These are phyloP conservation scores for Linnemannia zychae DNA, from an alignment of 192 early-diverging fungal species.

Conservation along the genomic window DNA sequence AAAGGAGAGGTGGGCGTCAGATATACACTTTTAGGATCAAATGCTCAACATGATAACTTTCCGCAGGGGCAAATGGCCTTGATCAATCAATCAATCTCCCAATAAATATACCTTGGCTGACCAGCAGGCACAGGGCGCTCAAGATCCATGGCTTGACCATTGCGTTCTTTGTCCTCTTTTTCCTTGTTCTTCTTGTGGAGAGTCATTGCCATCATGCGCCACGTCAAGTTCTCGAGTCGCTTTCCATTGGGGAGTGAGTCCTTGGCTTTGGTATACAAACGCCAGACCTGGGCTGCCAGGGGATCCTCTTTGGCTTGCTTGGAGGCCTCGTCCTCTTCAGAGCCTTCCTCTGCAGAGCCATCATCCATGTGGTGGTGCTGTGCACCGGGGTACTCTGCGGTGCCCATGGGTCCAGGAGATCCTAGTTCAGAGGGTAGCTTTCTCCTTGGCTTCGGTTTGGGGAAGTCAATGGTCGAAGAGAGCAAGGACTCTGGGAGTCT, in stretches of 20 bases:
- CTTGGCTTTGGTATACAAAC: constrained; percentile 84
- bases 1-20: background rate
- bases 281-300: constrained; percentile 75
- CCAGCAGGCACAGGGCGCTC: constrained; percentile 31
- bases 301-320: constrained; percentile 65
- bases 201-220: constrained; percentile 84
- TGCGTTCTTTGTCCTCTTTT: constrained; percentile 45
- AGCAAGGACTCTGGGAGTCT: constrained; percentile 53
- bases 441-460: constrained; percentile 54
- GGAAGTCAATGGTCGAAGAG: constrained; percentile 54
- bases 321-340: constrained; percentile 47
- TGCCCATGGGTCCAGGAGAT: constrained; percentile 38
- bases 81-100: background rate
- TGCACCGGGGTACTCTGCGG: constrained; percentile 6
- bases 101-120: constrained; percentile 45
- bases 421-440: constrained; percentile 50
- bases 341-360: constrained; percentile 27
- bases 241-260: constrained; percentile 80
- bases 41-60: background rate
- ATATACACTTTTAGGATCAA: background rate
- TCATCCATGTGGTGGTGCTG: constrained; percentile 7
- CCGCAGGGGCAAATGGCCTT: background rate
- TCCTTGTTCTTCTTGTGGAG: constrained; percentile 54
- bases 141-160: constrained; percentile 39
- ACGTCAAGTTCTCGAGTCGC: constrained; percentile 85